phyloP scores from a whole-genome alignment of 345 rosid species.

The Citrus sp. region DNA sequence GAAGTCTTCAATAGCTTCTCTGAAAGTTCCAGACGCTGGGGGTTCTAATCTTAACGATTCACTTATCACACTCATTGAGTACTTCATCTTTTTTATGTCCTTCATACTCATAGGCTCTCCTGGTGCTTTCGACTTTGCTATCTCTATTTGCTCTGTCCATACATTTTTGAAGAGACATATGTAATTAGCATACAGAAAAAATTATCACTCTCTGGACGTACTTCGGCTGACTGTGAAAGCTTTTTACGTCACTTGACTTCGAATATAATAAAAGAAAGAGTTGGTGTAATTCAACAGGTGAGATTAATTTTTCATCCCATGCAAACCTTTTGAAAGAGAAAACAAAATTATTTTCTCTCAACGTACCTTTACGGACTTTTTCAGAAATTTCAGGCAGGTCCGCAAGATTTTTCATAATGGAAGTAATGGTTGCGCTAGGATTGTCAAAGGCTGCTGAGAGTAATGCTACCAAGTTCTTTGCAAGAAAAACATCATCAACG shows the following conservation, averaged over 20 bases:
- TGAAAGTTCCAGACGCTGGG: constrained; percentile 9
- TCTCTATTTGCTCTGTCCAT: constrained; percentile 15
- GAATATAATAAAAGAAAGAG: too few species aligned
- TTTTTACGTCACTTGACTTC: too few species aligned
- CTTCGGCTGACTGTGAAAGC: too few species aligned
- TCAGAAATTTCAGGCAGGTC: constrained; percentile 15
- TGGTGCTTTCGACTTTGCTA: constrained; percentile 3
- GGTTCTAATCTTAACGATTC: constrained; percentile 10
- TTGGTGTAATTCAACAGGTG: too few species aligned
- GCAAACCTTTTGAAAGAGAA: too few species aligned
- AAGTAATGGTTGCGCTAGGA: constrained; percentile 15
- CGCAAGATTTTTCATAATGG: constrained; percentile 12
- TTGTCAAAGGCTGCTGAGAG: constrained; percentile 9
- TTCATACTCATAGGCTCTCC: constrained; percentile 12
- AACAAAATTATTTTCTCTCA: too few species aligned
- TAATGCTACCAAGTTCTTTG: neutral
- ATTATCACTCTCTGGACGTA: too few species aligned
- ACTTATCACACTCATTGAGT: neutral
- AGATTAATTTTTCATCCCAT: too few species aligned
- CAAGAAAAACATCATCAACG: neutral
- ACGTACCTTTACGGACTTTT: constrained; percentile 13
- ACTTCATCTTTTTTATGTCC: constrained; percentile 9
- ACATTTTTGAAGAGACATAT: too few species aligned
- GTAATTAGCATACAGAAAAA: too few species aligned
- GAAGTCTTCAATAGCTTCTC: constrained; percentile 23